Conservation (phyloP, 305 asterid species). For the Striga hermonthica region DNA sequence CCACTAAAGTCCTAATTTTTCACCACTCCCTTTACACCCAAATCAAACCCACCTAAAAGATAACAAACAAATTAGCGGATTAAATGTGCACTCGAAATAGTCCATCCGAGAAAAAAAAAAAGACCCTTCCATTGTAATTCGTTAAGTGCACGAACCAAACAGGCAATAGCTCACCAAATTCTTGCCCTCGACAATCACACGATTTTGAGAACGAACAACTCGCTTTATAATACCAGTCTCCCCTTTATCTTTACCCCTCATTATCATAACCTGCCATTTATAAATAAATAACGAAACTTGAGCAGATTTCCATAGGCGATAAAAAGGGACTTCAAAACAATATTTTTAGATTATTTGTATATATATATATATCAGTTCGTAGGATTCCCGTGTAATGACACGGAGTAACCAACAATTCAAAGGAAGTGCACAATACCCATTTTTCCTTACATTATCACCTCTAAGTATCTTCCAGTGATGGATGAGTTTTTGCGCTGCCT, state of each 20-base stretch:
- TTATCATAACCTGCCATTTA: constrained; percentile 70
- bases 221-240: constrained; percentile 77
- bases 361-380: no score
- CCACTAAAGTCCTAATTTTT: no score
- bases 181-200: constrained; percentile 89
- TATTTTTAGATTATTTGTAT: neutral
- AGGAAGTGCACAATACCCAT: neutral
- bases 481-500: constrained; percentile 86
- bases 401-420: no score
- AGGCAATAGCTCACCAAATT: constrained; percentile 56
- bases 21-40: no score
- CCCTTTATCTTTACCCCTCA: constrained; percentile 90
- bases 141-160: no score
- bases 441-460: constrained; percentile 79
- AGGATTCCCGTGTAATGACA: no score
- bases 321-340: neutral
- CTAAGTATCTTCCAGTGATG: constrained; percentile 87
- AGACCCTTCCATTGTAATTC: neutral
- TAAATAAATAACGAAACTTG: neutral
- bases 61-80: neutral
- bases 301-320: constrained; percentile 10
- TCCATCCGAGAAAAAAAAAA: neutral
- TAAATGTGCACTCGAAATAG: no score
- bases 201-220: constrained; percentile 81
- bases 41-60: neutral